A percentile compares a stretch with the other conserved stretches of the same genome.
These are phyloP conservation scores for Aspergillus neotritici DNA, from an alignment of 2,329 filamentous ascomycete genomes.

Conservation along the genomic window DNA sequence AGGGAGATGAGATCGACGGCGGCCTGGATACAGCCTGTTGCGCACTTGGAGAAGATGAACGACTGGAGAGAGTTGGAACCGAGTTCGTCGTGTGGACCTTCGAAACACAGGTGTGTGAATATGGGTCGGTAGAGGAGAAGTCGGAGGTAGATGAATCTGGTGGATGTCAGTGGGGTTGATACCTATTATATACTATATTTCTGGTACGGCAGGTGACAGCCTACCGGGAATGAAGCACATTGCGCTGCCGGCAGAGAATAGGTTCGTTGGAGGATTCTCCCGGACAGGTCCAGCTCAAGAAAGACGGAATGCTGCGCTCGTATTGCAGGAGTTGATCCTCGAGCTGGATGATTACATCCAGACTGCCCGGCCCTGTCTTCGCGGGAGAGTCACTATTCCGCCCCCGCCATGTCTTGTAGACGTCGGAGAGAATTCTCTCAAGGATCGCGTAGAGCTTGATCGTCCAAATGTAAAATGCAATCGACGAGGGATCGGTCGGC, in stretches of 20 bases:
- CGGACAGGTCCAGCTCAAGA: slow-evolving; percentile 20
- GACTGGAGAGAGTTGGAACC: slow-evolving; percentile 16
- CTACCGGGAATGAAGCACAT: slow-evolving; percentile 27
- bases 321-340: slow-evolving; percentile 23
- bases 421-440: slow-evolving; percentile 29
- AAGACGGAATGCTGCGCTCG: slow-evolving; percentile 18
- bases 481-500: slow-evolving; percentile 11
- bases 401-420: slow-evolving; percentile 29
- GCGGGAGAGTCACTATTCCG: slow-evolving; percentile 9
- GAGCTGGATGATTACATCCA: slow-evolving; percentile 26
- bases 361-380: slow-evolving; percentile 11
- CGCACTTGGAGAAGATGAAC: slow-evolving; percentile 26
- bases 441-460: slow-evolving; percentile 27
- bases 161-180: no score
- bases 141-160: slow-evolving; percentile 30
- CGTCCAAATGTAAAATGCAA: slow-evolving; percentile 24
- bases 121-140: slow-evolving; percentile 32
- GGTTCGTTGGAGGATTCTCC: background rate
- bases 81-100: slow-evolving; percentile 6
- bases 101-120: slow-evolving; percentile 30
- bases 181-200: slow-evolving; percentile 15
- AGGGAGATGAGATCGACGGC: slow-evolving; percentile 28
- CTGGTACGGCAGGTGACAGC: background rate
- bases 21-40: slow-evolving; percentile 25
- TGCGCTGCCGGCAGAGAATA: slow-evolving; percentile 22